A percentile compares a stretch with the other conserved stretches of the same genome.
These are phyloP conservation scores for Tubosaeta sp. DNA, from an alignment of 768 basidiomycete species.

Conservation along the genomic window DNA sequence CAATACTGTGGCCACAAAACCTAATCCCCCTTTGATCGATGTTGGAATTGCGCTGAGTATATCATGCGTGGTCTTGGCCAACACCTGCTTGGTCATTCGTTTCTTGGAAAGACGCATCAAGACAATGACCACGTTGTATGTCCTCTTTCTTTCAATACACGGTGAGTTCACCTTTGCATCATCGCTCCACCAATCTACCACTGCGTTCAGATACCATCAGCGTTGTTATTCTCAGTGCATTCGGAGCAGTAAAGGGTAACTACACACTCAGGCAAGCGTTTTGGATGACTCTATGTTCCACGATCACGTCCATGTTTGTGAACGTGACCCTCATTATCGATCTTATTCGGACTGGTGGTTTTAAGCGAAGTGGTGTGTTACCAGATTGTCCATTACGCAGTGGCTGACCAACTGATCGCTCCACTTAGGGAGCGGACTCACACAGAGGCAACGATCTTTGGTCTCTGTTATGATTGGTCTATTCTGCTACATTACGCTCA, in stretches of 20 bases:
- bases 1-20: conserved; percentile 41
- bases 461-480: conserved; percentile 74
- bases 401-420: neutral
- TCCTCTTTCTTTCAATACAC: conserved; percentile 64
- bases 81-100: conserved; percentile 58
- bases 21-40: conserved; percentile 56
- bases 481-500: conserved; percentile 69
- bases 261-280: conserved; percentile 69
- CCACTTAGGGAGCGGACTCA: conserved; percentile 69
- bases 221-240: conserved; percentile 50
- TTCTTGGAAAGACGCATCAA: conserved; percentile 70
- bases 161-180: conserved; percentile 40
- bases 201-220: conserved; percentile 60
- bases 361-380: conserved; percentile 54
- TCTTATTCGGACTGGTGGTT: conserved; percentile 53
- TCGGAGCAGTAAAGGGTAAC: conserved; percentile 60
- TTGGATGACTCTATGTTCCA: conserved; percentile 79
- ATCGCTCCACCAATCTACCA: neutral
- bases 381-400: neutral
- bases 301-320: conserved; percentile 56
- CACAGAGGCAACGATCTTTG: conserved; percentile 74
- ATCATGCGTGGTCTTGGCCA: conserved; percentile 63
- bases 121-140: conserved; percentile 57
- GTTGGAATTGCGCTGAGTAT: conserved; percentile 65
- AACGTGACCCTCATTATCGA: conserved; percentile 69